Evolutionary conservation across 106 monocot genomes (phyloP).

Genomic region (Ottelia alismoides): DNA sequence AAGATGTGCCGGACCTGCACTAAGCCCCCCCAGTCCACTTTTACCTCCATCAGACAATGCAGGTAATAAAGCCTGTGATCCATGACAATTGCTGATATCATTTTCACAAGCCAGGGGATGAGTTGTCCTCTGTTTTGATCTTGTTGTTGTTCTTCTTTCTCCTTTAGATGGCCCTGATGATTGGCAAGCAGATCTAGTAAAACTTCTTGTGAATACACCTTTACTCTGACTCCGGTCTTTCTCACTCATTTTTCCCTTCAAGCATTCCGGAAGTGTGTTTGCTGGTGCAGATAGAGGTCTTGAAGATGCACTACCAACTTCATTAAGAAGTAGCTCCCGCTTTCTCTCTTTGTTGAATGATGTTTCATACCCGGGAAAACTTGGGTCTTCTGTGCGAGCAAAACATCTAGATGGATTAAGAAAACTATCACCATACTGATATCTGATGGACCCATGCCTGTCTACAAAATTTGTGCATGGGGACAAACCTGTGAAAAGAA

Average conservation of each 20-base stretch:
- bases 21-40: too few relatives aligned
- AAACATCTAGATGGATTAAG: too few relatives aligned
- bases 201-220: conserved; percentile 28
- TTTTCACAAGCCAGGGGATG: conserved; percentile 59
- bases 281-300: conserved; percentile 15
- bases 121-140: conserved; percentile 69
- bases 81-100: too few relatives aligned
- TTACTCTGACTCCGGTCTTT: conserved; percentile 49
- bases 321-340: conserved; percentile 55
- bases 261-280: conserved; percentile 23
- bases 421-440: too few relatives aligned
- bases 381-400: too few relatives aligned
- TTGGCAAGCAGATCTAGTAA: conserved; percentile 45
- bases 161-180: conserved; percentile 36
- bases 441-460: too few relatives aligned
- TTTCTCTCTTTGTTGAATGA: conserved; percentile 34
- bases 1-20: too few relatives aligned
- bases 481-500: too few relatives aligned
- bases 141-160: conserved; percentile 74
- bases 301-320: conserved; percentile 39
- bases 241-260: conserved; percentile 72
- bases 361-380: too few relatives aligned
- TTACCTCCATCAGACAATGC: too few relatives aligned
- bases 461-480: too few relatives aligned
- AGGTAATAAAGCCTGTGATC: too few relatives aligned